Base-by-base conservation (phyloP, 2,329 filamentous ascomycete genomes). In the Drechslera avenae region DNA sequence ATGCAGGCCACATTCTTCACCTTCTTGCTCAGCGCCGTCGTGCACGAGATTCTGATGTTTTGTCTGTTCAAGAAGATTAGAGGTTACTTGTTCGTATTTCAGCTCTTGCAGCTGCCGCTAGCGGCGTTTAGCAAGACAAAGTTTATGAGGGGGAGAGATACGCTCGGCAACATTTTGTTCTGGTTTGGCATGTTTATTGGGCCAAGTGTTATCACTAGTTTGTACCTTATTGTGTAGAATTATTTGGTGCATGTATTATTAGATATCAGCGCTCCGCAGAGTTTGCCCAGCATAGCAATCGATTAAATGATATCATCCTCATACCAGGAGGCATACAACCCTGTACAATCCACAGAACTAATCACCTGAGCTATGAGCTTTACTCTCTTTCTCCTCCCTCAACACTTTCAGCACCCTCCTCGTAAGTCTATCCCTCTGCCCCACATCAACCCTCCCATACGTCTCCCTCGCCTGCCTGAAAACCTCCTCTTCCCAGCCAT, bases 101-200 rank as follows among this genome's bases (percentile, higher is more conserved):
- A 92, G 69, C 85, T 93, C 82, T 80, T 80, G 56, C 89, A 93
- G 72, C 71, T 92, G 36, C 89, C 89, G 28, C 74, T 92, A 12
- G 86, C 89, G 3, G 79, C 78, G 26, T 67, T 92, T 37, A 88
- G 85, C 61, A 80, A 86, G 56, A 89, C 86, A 1, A 84, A 79
- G 57, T 83, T 86, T 76, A 75, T 91, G 67, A 83, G 82, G 58
- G 82, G 82, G 18, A 78, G 80, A 60, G 79, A 82, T 60, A 82
- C 83, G 1, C 62, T 91, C 16, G 89, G 88, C 0, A 92, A 93
- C 66, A 69, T 89, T 6, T 79, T 90, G 3, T 92, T 92, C 63
- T 93, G 89, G 89, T 66, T 89, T 33, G 88, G 89, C 0, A 81
- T 92, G n/a, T 89, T 90, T 52, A 87, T 87, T 2, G 88, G 87